Conservation (phyloP, 2,329 filamentous ascomycete species). For the Trichoderma koningii region DNA sequence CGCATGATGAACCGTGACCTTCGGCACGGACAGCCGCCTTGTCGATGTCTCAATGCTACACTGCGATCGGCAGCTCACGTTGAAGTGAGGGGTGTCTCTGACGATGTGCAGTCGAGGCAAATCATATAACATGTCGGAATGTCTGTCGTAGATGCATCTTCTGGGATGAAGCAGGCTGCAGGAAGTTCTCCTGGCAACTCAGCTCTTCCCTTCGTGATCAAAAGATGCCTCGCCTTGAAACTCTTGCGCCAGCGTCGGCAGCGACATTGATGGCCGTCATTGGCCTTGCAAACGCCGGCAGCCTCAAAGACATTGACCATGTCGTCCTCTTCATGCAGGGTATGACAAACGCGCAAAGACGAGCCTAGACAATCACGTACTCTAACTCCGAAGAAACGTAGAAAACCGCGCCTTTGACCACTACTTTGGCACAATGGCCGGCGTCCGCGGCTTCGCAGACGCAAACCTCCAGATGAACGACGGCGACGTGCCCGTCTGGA, state of each 20-base stretch:
- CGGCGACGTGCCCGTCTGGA: conserved; percentile 48
- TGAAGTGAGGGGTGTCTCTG: conserved; percentile 6
- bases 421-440: conserved; percentile 59
- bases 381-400: not conserved
- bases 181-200: not conserved
- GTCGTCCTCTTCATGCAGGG: conserved; percentile 60
- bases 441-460: conserved; percentile 57
- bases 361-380: no score
- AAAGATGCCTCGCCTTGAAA: conserved; percentile 15
- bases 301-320: conserved; percentile 52
- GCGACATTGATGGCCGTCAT: conserved; percentile 10
- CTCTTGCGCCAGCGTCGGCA: conserved; percentile 10
- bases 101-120: not conserved
- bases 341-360: conserved; percentile 2
- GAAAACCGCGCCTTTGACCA: conserved; percentile 46
- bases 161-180: not conserved
- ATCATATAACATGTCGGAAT: not conserved
- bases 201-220: not conserved
- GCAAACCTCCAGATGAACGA: conserved; percentile 56
- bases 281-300: conserved; percentile 15
- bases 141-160: not conserved
- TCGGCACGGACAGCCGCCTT: conserved; percentile 9
- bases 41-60: not conserved
- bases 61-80: conserved; percentile 10
- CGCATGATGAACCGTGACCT: not conserved